Conservation (phyloP, 2,329 filamentous ascomycete genomes). For the Penicillium corylophilum region DNA sequence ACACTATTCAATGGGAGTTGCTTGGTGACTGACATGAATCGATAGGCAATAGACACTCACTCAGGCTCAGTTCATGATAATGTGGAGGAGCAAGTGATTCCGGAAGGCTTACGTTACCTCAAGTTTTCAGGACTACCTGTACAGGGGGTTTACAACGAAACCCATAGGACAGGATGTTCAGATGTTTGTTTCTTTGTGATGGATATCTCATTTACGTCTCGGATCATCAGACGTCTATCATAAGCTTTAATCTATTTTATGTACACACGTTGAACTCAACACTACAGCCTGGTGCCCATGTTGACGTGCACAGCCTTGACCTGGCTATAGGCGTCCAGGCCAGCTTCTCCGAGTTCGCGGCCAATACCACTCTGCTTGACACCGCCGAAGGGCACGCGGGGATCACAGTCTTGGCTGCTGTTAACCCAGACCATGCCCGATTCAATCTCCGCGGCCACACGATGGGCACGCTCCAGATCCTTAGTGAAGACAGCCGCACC, state of each 20-base stretch:
- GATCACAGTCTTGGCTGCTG: conserved; percentile 44
- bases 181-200: too few species aligned
- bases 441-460: conserved; percentile 44
- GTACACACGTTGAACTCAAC: too few species aligned
- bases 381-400: conserved; percentile 44
- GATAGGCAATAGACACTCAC: background rate
- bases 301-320: conserved; percentile 45
- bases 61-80: background rate
- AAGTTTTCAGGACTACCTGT: too few species aligned
- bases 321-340: conserved; percentile 42
- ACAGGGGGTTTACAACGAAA: too few species aligned
- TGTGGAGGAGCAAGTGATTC: background rate
- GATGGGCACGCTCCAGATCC: conserved; percentile 43
- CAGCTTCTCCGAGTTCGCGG: conserved; percentile 46
- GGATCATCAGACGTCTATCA: background rate
- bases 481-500: conserved; percentile 40
- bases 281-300: conserved; percentile 36
- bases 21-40: too few species aligned
- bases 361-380: conserved; percentile 53
- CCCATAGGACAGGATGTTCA: too few species aligned
- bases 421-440: conserved; percentile 51
- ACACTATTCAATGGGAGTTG: too few species aligned
- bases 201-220: background rate
- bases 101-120: too few species aligned
- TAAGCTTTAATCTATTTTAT: background rate